These are phyloP conservation scores for Talaromyces sp. DNA, from an alignment of 2,329 filamentous ascomycete genomes.

Conservation along the genomic window DNA sequence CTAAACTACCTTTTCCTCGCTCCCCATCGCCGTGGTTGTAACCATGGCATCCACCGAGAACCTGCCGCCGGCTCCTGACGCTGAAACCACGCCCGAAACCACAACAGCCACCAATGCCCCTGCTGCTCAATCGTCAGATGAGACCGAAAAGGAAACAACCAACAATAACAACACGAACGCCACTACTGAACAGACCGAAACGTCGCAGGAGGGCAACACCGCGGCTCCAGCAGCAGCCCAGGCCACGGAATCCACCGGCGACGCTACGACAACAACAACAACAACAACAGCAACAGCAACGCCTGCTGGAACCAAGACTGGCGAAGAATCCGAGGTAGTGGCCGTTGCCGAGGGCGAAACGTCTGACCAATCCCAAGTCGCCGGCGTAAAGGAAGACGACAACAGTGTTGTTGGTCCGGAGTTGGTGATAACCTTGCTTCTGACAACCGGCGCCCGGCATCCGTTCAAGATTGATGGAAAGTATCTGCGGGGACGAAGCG, in stretches of 20 bases:
- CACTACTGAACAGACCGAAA: slow-evolving; percentile 1
- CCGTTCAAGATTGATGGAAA: slow-evolving; percentile 85
- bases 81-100: background rate
- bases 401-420: slow-evolving; percentile 33
- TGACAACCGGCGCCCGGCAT: slow-evolving; percentile 76
- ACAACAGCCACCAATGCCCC: background rate
- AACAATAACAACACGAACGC: background rate
- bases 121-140: background rate
- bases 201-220: background rate
- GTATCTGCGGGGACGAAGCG: slow-evolving; percentile 75
- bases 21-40: background rate
- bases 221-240: background rate
- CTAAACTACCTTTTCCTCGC: background rate
- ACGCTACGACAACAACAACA: too few relatives aligned
- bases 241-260: background rate
- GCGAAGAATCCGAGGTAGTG: background rate
- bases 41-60: background rate
- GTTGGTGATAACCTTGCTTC: slow-evolving; percentile 67
- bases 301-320: background rate
- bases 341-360: slow-evolving; percentile 1
- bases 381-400: slow-evolving; percentile 24
- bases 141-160: background rate
- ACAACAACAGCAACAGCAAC: background rate
- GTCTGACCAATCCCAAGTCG: background rate
- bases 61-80: background rate